A percentile compares a stretch with the other conserved stretches of the same genome.
Conservation (phyloP, 129 eudicot species). For the Deinandra increscens region DNA sequence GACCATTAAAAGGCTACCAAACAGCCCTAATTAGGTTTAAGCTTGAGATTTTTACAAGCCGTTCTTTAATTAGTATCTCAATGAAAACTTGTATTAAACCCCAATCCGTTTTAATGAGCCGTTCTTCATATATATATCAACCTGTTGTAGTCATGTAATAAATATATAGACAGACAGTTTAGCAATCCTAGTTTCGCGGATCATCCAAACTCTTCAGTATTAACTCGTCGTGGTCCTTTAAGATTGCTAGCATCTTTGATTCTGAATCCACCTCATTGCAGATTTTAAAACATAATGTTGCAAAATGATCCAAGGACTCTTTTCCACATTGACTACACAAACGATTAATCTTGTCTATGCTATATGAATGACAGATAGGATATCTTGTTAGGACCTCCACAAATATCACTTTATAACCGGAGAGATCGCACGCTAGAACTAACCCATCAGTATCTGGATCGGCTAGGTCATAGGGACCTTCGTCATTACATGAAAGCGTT, state of each 20-base stretch:
- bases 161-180: no score
- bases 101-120: no score
- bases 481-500: neutral
- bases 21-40: no score
- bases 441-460: neutral
- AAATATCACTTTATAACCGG: slow-evolving; percentile 1
- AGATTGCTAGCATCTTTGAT: slow-evolving; percentile 4
- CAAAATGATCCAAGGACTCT: neutral
- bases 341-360: neutral
- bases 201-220: neutral
- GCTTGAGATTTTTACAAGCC: no score
- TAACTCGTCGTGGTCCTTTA: neutral
- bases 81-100: no score
- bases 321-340: neutral
- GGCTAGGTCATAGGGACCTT: neutral
- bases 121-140: no score
- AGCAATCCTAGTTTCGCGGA: neutral
- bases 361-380: neutral
- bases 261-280: slow-evolving; percentile 23
- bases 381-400: slow-evolving; percentile 6
- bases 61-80: no score
- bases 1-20: no score
- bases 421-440: neutral
- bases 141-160: no score
- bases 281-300: neutral